Evolutionary conservation across 345 rosid genomes (phyloP).

Genomic region (Iberis pinnata): DNA sequence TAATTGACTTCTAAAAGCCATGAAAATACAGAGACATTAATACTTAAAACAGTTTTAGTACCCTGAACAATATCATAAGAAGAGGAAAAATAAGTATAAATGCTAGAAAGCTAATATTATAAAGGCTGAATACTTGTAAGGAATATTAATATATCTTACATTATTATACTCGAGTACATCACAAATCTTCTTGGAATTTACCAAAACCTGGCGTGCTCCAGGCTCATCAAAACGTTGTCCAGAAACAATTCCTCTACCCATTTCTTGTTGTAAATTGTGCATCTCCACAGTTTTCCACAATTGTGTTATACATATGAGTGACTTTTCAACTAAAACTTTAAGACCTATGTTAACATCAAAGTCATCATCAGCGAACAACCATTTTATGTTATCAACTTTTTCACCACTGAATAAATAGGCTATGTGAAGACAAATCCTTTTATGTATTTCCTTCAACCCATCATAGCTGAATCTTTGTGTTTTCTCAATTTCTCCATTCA

Average conservation of each 20-base stretch:
- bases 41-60: conserved; percentile 10
- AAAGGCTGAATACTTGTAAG: neutral
- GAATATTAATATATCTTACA: neutral
- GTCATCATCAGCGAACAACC: neutral
- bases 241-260: conserved; percentile 11
- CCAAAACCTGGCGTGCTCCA: conserved; percentile 8
- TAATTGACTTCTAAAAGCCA: too few relatives aligned
- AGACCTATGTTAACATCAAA: neutral
- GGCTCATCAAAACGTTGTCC: conserved; percentile 3
- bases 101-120: neutral
- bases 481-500: conserved; percentile 4
- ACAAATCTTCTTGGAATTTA: conserved; percentile 2
- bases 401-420: neutral
- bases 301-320: conserved; percentile 6
- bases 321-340: conserved; percentile 7
- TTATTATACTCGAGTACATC: conserved; percentile 4
- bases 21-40: too few relatives aligned
- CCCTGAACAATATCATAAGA: conserved; percentile 4
- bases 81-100: neutral
- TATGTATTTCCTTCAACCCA: conserved; percentile 2
- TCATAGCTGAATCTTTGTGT: conserved; percentile 2
- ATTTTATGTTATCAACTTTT: conserved; percentile 3
- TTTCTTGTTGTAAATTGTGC: conserved; percentile 7
- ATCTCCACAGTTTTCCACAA: conserved; percentile 4
- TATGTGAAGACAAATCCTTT: neutral